Evolutionary conservation across 208 protist genomes (phyloP).

Genomic region (Crithidia sp.): DNA sequence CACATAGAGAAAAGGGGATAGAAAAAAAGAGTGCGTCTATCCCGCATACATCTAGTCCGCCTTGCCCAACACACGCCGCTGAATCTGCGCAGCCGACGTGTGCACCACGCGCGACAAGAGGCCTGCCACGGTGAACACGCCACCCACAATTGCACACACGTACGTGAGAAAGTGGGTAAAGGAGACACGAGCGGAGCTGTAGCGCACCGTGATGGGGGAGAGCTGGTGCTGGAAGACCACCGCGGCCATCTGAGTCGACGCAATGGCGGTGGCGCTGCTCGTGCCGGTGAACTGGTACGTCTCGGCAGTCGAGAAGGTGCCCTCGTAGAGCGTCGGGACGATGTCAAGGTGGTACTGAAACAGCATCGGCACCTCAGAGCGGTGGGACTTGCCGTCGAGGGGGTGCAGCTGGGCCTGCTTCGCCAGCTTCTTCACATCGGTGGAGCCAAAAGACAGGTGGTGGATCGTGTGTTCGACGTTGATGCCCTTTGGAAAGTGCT

Average conservation of each 20-base stretch:
- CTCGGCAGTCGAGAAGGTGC: slow-evolving; percentile 26
- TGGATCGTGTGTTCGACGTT: slow-evolving; percentile 48
- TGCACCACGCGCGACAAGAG: slow-evolving; percentile 49
- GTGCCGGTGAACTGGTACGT: slow-evolving; percentile 57
- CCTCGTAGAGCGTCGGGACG: slow-evolving; percentile 53
- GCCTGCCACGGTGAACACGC: slow-evolving; percentile 91
- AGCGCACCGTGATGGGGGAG: slow-evolving; percentile 90
- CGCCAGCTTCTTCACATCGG: slow-evolving; percentile 30
- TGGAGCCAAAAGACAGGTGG: slow-evolving; percentile 44
- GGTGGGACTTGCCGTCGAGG: slow-evolving; percentile 35
- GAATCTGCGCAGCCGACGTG: slow-evolving; percentile 42
- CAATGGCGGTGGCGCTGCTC: slow-evolving; percentile 10
- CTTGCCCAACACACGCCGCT: slow-evolving; percentile 53
- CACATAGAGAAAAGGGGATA: slow-evolving; percentile 1
- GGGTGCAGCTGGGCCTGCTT: slow-evolving; percentile 29
- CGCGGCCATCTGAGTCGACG: slow-evolving; percentile 39
- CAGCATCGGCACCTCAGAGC: slow-evolving; percentile 2
- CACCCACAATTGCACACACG: slow-evolving; percentile 94
- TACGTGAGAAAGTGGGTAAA: slow-evolving; percentile 93
- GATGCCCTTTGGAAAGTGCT: slow-evolving; percentile 33
- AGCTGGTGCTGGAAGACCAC: slow-evolving; percentile 93
- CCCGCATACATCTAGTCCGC: slow-evolving; percentile 20
- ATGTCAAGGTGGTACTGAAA: slow-evolving; percentile 62
- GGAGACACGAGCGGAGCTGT: slow-evolving; percentile 60
- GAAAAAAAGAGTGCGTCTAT: background rate